A percentile compares a stretch with the other conserved stretches of the same genome.
Conservation (phyloP, 2,329 filamentous ascomycete genomes). For the Cercospora canescens region DNA sequence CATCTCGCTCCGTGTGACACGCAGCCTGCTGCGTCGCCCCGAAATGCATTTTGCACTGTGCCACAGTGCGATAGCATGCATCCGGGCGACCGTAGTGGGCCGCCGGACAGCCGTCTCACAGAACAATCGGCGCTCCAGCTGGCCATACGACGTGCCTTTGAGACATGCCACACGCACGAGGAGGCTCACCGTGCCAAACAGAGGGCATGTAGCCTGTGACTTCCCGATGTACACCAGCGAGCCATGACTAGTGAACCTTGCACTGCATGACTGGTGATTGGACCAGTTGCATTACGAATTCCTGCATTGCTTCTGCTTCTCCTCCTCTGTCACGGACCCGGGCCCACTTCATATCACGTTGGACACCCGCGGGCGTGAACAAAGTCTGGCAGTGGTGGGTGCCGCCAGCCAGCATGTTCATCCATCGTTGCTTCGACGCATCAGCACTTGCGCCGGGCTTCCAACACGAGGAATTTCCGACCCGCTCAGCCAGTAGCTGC, state of each 20-base stretch:
- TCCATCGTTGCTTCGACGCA: constrained; percentile 11
- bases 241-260: constrained; percentile 10
- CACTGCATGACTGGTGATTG: not conserved
- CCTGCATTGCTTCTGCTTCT: constrained; percentile 5
- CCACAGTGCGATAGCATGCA: not conserved
- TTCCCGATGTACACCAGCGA: constrained; percentile 1
- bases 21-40: constrained; percentile 1
- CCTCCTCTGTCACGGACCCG: not conserved
- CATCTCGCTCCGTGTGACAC: not conserved
- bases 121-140: not conserved
- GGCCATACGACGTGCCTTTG: not conserved
- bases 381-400: not conserved
- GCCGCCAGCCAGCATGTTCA: constrained; percentile 13
- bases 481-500: not conserved
- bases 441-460: not conserved
- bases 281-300: constrained; percentile 3
- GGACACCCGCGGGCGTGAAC: not conserved
- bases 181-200: not conserved
- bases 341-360: constrained; percentile 3
- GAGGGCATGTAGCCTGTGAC: constrained; percentile 5
- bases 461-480: not conserved
- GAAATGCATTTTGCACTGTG: not conserved
- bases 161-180: not conserved
- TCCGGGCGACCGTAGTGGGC: not conserved
- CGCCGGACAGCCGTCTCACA: not conserved